phyloP scores from a whole-genome alignment of 2,329 filamentous ascomycete species.

The Fusarium buharicum region DNA sequence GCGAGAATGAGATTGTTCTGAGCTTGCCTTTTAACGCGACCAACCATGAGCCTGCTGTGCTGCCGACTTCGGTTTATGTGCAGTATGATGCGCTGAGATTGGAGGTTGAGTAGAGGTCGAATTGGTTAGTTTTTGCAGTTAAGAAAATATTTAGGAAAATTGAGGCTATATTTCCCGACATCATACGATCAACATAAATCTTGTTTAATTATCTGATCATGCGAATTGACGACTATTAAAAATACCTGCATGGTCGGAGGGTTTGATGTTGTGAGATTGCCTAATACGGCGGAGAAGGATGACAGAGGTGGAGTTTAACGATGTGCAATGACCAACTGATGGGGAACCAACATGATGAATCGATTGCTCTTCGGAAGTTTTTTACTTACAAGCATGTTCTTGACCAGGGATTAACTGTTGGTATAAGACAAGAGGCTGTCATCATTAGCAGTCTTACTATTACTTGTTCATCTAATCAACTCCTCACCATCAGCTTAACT shows the following conservation, averaged over 20 bases:
- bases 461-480: too few species aligned
- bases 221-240: not conserved
- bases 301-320: slow-evolving; percentile 7
- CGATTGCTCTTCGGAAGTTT: slow-evolving; percentile 27
- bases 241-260: slow-evolving; percentile 28
- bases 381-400: not conserved
- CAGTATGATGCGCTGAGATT: slow-evolving; percentile 73
- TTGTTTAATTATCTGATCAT: not conserved
- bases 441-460: too few species aligned
- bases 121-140: not conserved
- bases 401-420: not conserved
- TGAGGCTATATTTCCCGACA: not conserved
- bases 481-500: not conserved
- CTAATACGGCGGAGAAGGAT: slow-evolving; percentile 9
- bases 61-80: slow-evolving; percentile 67
- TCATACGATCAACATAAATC: slow-evolving; percentile 29
- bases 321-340: not conserved
- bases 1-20: slow-evolving; percentile 65
- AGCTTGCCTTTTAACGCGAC: slow-evolving; percentile 69
- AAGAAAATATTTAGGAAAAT: slow-evolving; percentile 17
- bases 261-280: slow-evolving; percentile 15
- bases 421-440: slow-evolving; percentile 3
- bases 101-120: slow-evolving; percentile 55
- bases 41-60: slow-evolving; percentile 66
- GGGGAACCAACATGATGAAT: slow-evolving; percentile 1